These are phyloP conservation scores for Aureoboletus auriporus DNA, from an alignment of 768 basidiomycete species.

Conservation along the genomic window DNA sequence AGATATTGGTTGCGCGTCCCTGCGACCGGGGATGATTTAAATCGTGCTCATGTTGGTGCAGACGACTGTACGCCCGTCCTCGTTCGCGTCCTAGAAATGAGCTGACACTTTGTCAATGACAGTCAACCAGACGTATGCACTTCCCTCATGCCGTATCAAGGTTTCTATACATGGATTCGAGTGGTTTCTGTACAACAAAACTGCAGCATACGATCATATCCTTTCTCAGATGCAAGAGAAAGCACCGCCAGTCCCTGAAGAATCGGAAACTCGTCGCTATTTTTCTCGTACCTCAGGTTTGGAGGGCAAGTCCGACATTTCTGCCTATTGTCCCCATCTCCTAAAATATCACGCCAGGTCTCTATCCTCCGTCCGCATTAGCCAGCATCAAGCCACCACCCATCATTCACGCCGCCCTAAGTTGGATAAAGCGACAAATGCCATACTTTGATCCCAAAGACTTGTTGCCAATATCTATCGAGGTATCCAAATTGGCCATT, in stretches of 20 bases:
- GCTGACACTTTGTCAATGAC: constrained; percentile 10
- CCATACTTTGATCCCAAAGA: constrained; percentile 78
- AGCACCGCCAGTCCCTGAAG: constrained; percentile 7
- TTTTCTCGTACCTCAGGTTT: constrained; percentile 37
- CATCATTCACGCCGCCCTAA: constrained; percentile 37
- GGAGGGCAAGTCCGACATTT: constrained; percentile 31
- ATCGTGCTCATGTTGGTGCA: constrained; percentile 39
- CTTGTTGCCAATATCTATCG: constrained; percentile 81
- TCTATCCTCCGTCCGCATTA: constrained; percentile 25
- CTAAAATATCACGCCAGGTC: constrained; percentile 9
- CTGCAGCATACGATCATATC: constrained; percentile 85
- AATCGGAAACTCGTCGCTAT: constrained; percentile 33
- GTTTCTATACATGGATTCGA: constrained; percentile 82
- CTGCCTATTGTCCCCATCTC: background rate
- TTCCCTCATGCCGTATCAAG: constrained; percentile 75
- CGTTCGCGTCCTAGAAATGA: background rate
- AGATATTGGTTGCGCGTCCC: constrained; percentile 89
- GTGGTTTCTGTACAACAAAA: constrained; percentile 90
- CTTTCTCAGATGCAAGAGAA: constrained; percentile 64
- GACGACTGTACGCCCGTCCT: constrained; percentile 48
- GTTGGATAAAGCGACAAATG: constrained; percentile 57
- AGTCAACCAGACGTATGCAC: constrained; percentile 34
- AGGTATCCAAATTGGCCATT: constrained; percentile 75
- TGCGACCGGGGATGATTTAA: constrained; percentile 68
- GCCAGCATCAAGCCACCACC: constrained; percentile 26